Evolutionary conservation across 257 asterid species (phyloP).

Genomic region (Voacanga thouarsii): DNA sequence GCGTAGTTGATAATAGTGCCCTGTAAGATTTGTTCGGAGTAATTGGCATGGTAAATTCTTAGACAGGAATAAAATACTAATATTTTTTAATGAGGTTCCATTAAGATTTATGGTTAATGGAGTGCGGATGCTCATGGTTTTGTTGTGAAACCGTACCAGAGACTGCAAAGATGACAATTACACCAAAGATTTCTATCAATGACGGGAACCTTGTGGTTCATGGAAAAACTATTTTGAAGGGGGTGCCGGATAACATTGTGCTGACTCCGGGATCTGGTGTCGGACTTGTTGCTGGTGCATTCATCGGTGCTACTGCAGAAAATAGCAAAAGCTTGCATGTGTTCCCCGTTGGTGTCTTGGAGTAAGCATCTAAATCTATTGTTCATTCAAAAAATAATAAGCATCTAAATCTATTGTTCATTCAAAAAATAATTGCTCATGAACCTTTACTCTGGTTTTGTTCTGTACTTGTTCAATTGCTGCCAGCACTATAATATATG

Average conservation of each 20-base stretch:
- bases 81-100: not conserved
- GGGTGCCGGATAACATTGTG: conserved; percentile 80
- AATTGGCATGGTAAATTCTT: not conserved
- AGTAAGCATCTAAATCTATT: conserved; percentile 45
- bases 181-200: conserved; percentile 70
- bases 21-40: not conserved
- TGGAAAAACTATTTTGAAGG: conserved; percentile 80
- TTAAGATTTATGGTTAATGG: not conserved
- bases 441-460: not conserved
- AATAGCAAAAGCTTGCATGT: conserved; percentile 76
- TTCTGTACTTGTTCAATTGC: not conserved
- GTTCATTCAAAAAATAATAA: conserved; percentile 24
- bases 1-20: not conserved
- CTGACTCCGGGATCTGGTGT: conserved; percentile 76
- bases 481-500: not conserved
- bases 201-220: conserved; percentile 92
- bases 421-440: not conserved
- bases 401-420: conserved; percentile 17
- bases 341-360: conserved; percentile 81
- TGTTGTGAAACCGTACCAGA: conserved; percentile 21
- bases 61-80: not conserved
- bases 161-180: conserved; percentile 67
- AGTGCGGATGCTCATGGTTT: not conserved
- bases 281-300: conserved; percentile 82
- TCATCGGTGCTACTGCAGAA: conserved; percentile 81